phyloP scores from a whole-genome alignment of 192 early-diverging fungal genomes.

The Allomyces macrogynus region DNA sequence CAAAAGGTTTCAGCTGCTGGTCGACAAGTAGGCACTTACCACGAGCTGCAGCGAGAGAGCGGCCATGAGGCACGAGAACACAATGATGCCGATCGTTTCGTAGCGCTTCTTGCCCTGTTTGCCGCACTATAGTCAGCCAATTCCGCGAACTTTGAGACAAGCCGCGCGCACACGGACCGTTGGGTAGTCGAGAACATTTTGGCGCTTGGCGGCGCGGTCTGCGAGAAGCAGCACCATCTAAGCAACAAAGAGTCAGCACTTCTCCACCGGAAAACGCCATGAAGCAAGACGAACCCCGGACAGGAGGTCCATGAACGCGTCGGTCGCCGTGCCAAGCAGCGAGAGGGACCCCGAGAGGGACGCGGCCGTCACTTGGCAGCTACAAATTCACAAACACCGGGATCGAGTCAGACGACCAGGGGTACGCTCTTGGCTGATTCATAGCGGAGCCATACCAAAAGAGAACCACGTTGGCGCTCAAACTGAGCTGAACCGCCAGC shows the following conservation, averaged over 20 bases:
- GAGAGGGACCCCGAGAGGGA: constrained; percentile 49
- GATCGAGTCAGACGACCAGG: neutral
- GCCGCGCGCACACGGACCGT: neutral
- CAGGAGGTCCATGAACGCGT: constrained; percentile 61
- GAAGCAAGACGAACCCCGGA: constrained; percentile 40
- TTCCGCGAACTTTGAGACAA: neutral
- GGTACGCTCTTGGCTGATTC: too few species aligned
- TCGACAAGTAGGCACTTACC: too few species aligned
- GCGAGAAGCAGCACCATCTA: neutral
- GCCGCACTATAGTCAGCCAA: too few species aligned
- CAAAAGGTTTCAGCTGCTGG: neutral
- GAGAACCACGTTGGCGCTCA: neutral
- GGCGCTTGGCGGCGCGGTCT: neutral
- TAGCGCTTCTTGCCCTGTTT: constrained; percentile 43
- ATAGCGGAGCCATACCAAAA: neutral
- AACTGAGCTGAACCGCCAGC: neutral
- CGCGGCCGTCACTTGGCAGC: constrained; percentile 23
- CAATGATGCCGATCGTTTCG: constrained; percentile 58
- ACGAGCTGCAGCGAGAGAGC: constrained; percentile 47
- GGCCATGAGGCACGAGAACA: constrained; percentile 58
- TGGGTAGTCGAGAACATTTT: neutral
- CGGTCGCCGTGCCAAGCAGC: constrained; percentile 60
- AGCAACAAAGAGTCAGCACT: neutral
- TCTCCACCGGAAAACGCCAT: too few species aligned
- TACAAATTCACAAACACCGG: neutral